Evolutionary conservation across 2,329 filamentous ascomycete genomes (phyloP).

Genomic region (Trichophaea hybrida): DNA sequence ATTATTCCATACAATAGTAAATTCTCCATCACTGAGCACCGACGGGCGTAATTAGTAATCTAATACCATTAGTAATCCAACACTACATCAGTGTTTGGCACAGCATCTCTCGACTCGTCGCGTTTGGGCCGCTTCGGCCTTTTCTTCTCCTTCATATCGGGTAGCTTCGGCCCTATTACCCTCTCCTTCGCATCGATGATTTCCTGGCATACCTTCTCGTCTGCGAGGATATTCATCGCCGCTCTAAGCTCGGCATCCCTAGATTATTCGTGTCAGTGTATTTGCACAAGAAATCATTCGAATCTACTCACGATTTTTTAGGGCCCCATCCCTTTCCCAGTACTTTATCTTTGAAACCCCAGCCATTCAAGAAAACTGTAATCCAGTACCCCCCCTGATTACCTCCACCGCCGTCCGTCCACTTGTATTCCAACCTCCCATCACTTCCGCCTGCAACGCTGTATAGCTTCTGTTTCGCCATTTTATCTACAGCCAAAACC

Average conservation of each 20-base stretch:
- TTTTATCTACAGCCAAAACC: conserved; percentile 24
- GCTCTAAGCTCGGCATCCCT: conserved; percentile 26
- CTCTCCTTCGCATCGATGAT: conserved; percentile 8
- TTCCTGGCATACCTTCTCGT: conserved; percentile 19
- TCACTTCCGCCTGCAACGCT: conserved; percentile 19
- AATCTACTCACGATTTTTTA: conserved; percentile 24
- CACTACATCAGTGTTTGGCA: neutral
- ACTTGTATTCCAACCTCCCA: conserved; percentile 22
- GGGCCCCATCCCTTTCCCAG: conserved; percentile 26
- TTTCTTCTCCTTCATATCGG: neutral
- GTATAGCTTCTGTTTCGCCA: conserved; percentile 24
- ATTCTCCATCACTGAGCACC: no score
- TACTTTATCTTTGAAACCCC: conserved; percentile 21
- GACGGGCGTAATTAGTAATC: neutral
- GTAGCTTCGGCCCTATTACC: conserved; percentile 12
- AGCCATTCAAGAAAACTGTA: conserved; percentile 25
- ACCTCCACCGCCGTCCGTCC: conserved; percentile 24
- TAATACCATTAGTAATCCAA: neutral
- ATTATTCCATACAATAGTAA: no score
- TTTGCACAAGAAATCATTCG: neutral
- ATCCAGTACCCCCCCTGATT: conserved; percentile 26
- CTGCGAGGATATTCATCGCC: conserved; percentile 26
- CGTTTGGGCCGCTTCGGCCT: neutral
- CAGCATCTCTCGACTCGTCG: neutral
- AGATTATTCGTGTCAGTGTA: neutral